Base-by-base conservation (phyloP, 2,329 filamentous ascomycete species). In the Hymenoscyphus repandus region DNA sequence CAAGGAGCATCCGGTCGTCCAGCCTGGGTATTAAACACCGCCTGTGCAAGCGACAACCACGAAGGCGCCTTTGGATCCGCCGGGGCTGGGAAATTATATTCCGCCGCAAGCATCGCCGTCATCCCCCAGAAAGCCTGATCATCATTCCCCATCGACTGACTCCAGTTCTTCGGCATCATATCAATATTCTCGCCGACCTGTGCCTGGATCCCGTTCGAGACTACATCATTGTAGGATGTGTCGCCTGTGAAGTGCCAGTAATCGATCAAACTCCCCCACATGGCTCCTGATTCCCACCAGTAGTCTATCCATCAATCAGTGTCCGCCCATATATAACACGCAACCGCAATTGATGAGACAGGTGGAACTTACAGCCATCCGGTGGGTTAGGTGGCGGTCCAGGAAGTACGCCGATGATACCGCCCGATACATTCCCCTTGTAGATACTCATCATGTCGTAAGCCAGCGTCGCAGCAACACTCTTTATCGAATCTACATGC, bases 1-100 rank as follows among this genome's bases (percentile, higher is more conserved):
- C 90, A 95, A 1, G 74, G 62, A 2, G 69, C 71, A 59, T 93
- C 83, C 85, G 88, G 92, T 18, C 88, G 79, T 17, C 69, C 69
- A 2, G 80, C 81, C 62, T 90, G 89, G 45, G 85, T 83, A 70
- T 92, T 90, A 68, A 92, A 95, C 1, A 89, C 85, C 10, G 85
- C 86, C 66, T 90, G 86, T 0, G 79, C 84, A 47, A 93, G 76
- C 6, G 83, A 82, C n/a, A 93, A 75, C 87, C 87, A 95, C 54
- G 86, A 82, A 0, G 86, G 82, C 47, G 83, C 65, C 51, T 76
- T 78, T 0, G 72, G 57, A 20, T 40, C 45, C 0, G 79, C 76
- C 4, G 86, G 84, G 60, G 90, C 78, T 1, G 85, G 84, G 62
- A 86, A 92, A 56, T 82, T 83, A 61, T 84, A 80, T 69, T 95